Conservation (phyloP, 257 asterid genomes). For the Salvia rosmarinus region DNA sequence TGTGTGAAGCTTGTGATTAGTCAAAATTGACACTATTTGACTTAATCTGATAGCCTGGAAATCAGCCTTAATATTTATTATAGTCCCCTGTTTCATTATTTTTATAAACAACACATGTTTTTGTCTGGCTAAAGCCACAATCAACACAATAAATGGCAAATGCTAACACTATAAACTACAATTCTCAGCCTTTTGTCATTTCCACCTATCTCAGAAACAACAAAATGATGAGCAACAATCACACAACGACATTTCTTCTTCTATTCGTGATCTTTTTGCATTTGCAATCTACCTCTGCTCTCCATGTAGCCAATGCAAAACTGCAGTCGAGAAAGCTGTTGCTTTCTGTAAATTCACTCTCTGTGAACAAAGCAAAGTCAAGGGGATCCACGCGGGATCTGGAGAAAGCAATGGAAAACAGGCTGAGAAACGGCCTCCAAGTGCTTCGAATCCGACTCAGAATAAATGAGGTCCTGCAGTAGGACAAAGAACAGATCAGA, state of each 20-base stretch:
- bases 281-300: background rate
- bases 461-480: background rate
- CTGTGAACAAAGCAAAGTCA: background rate
- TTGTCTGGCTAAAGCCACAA: constrained; percentile 8
- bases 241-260: background rate
- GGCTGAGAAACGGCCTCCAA: background rate
- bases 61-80: background rate
- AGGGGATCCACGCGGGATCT: background rate
- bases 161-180: background rate
- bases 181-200: background rate
- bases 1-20: background rate
- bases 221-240: background rate
- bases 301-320: background rate
- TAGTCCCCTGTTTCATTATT: background rate
- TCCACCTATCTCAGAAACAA: background rate
- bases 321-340: background rate
- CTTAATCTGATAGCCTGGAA: background rate
- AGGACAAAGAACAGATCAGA: background rate
- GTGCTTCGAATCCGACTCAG: background rate
- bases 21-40: background rate
- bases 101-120: background rate
- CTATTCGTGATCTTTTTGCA: background rate
- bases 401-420: constrained; percentile 3
- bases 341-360: background rate
- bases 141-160: background rate